Conservation (phyloP, 331 rosid genomes). For the Acacia concinna region DNA sequence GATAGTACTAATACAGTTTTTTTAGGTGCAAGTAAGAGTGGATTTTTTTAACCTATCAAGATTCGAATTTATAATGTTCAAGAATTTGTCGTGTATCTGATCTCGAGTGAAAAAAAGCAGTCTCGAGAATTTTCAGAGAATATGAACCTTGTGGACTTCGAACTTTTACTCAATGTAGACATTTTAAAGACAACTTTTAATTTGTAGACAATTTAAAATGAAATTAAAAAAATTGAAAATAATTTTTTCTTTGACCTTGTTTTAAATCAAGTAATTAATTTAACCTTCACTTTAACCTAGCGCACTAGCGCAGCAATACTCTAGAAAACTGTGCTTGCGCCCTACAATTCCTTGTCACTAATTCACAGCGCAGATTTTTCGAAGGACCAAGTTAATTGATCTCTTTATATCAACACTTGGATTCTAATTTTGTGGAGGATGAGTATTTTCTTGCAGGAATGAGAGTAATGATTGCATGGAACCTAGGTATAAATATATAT, state of each 20-base stretch:
- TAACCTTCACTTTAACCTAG: no score
- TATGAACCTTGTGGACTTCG: neutral
- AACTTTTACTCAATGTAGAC: neutral
- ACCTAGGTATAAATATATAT: neutral
- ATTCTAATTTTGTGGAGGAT: neutral
- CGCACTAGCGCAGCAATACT: no score
- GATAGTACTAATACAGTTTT: neutral
- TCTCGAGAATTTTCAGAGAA: neutral
- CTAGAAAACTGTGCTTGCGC: no score
- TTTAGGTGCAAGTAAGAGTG: neutral
- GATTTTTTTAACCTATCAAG: neutral
- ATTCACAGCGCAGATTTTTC: neutral
- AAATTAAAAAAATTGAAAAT: no score
- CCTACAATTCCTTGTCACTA: neutral
- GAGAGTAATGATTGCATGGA: neutral
- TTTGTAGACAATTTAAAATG: neutral
- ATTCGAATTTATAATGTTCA: neutral
- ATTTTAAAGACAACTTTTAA: neutral
- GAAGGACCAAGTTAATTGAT: neutral
- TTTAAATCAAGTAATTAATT: no score
- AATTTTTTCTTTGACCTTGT: no score
- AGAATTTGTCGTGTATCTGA: no score
- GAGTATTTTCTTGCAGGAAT: neutral
- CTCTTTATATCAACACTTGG: neutral
- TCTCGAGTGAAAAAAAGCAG: no score